A percentile compares a stretch with the other conserved stretches of the same genome.
Conservation (phyloP, 257 asterid genomes). For the Avicennia marina region DNA sequence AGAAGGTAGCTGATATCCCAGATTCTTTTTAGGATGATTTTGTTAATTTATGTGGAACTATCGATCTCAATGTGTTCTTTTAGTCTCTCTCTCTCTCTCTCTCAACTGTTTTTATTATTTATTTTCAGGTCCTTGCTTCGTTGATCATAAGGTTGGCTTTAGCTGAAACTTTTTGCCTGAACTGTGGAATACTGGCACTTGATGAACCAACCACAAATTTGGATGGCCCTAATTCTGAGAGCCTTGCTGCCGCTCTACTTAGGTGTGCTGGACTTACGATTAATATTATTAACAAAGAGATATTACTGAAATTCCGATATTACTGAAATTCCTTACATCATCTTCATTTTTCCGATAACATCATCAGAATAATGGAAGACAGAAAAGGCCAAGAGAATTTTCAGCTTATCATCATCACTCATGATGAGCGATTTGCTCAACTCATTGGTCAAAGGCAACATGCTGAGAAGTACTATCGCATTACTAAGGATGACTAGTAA, state of each 20-base stretch:
- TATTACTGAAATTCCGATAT: not conserved
- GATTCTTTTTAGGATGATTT: not conserved
- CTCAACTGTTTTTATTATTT: not conserved
- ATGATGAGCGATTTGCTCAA: conserved; percentile 96
- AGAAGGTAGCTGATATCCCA: conserved; percentile 59
- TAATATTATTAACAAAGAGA: not conserved
- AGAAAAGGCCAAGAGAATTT: conserved; percentile 95
- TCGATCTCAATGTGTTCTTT: too few species aligned
- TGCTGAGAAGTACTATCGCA: conserved; percentile 88
- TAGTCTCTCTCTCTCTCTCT: not conserved
- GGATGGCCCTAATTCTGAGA: conserved; percentile 85
- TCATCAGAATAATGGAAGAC: conserved; percentile 89
- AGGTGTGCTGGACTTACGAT: conserved; percentile 35
- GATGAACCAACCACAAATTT: conserved; percentile 98
- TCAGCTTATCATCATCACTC: conserved; percentile 91
- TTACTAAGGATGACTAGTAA: conserved; percentile 93
- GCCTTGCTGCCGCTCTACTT: conserved; percentile 93
- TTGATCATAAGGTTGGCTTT: conserved; percentile 87
- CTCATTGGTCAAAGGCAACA: conserved; percentile 95
- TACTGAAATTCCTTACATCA: conserved; percentile 1
- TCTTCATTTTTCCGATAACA: not conserved
- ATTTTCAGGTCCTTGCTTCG: conserved; percentile 84
- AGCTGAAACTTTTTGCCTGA: conserved; percentile 97
- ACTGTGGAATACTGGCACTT: conserved; percentile 95
- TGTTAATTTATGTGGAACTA: too few species aligned